phyloP scores from a whole-genome alignment of 164 flowering plant species.

The Akebia trifoliata region DNA sequence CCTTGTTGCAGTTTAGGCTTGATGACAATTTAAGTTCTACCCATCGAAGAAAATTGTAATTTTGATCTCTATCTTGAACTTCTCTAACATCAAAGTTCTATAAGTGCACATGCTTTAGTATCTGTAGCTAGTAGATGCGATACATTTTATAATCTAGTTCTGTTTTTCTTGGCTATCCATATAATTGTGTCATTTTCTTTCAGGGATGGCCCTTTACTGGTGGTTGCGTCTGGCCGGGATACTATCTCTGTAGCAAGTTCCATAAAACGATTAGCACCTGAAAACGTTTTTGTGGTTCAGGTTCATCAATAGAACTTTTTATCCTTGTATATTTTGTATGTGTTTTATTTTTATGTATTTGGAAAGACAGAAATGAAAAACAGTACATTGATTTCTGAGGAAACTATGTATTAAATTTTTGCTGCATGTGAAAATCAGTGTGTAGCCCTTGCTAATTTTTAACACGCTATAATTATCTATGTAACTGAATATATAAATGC shows the following conservation, averaged over 20 bases:
- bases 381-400: no score
- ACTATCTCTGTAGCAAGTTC: conserved; percentile 82
- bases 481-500: no score
- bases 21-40: no score
- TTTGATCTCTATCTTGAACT: not conserved
- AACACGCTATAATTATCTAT: no score
- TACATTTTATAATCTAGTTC: not conserved
- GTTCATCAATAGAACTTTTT: conserved; percentile 26
- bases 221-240: conserved; percentile 94
- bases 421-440: no score
- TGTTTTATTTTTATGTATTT: no score
- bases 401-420: no score
- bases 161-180: conserved; percentile 1
- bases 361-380: no score
- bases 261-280: conserved; percentile 63
- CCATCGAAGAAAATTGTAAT: no score
- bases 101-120: not conserved
- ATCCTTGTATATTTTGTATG: not conserved
- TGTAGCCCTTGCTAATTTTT: no score
- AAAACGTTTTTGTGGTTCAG: conserved; percentile 92
- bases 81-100: not conserved
- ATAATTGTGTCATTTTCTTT: conserved; percentile 4
- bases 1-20: no score
- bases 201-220: conserved; percentile 91
- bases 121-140: not conserved